Conservation (phyloP, 352 stramenopile species). For the Pythium insidiosum region DNA sequence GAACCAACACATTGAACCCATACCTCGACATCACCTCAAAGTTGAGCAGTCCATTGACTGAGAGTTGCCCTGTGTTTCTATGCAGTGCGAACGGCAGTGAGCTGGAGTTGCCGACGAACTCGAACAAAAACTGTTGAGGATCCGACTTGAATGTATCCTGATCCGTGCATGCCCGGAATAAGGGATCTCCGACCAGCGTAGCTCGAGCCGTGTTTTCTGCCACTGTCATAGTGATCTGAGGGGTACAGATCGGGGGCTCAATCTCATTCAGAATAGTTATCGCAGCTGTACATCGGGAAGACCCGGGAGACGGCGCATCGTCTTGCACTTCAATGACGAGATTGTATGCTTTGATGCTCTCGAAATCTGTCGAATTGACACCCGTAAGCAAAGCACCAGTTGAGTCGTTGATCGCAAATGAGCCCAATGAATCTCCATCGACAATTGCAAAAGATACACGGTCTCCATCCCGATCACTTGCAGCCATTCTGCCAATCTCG, state of each 20-base stretch:
- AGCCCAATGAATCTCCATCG: slow-evolving; percentile 23
- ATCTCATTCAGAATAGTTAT: slow-evolving; percentile 43
- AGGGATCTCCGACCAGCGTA: slow-evolving; percentile 15
- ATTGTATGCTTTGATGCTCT: slow-evolving; percentile 23
- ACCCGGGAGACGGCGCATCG: slow-evolving; percentile 24
- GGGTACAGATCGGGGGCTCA: slow-evolving; percentile 15
- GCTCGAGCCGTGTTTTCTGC: slow-evolving; percentile 17
- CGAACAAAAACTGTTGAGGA: slow-evolving; percentile 25
- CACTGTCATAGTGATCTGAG: not conserved
- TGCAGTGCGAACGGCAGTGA: slow-evolving; percentile 13
- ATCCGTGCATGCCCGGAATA: slow-evolving; percentile 37
- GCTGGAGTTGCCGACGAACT: slow-evolving; percentile 17
- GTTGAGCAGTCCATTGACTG: slow-evolving; percentile 10
- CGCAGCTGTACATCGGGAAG: slow-evolving; percentile 19
- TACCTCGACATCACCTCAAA: slow-evolving; percentile 19
- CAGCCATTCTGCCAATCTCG: slow-evolving; percentile 14
- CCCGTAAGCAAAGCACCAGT: slow-evolving; percentile 30
- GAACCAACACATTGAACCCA: slow-evolving; percentile 20
- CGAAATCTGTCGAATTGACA: slow-evolving; percentile 34
- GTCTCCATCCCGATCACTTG: slow-evolving; percentile 27
- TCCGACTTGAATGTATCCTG: slow-evolving; percentile 23
- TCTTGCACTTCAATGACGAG: slow-evolving; percentile 37
- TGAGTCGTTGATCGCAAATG: slow-evolving; percentile 38
- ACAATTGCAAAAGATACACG: slow-evolving; percentile 31
- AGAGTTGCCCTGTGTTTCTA: slow-evolving; percentile 15